Evolutionary conservation across 1,284 basidiomycete genomes (phyloP), one percentile per base, ranked within the genome.

Genomic region (Porogramme epimiltina): DNA sequence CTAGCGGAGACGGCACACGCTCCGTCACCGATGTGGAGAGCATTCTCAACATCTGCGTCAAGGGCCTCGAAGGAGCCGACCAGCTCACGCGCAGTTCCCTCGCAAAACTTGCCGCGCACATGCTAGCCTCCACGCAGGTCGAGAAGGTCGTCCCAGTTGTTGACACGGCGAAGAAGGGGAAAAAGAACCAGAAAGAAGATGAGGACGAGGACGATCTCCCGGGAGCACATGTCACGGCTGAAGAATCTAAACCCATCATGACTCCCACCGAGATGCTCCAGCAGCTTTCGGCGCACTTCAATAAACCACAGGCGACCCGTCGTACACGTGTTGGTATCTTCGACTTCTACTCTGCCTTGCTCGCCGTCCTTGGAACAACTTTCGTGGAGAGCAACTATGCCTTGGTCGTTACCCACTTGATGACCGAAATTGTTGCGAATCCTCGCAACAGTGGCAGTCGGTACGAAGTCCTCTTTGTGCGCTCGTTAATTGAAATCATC

Each of bases 301-400:
- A 92, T 72, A 91, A 88, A 63, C 73, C 82, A 5, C 77, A 82
- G 40, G 67, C 81, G 0, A 78, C 86, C 1, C 83, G 90, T 47
- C 88, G 87, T 68, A 81, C 84, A 1, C 82, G 89, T 20, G 86
- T 93, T 36, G 94, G 93, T 4, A 80, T 98, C 28, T 88, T 98
- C 65, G 93, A 97, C 62, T 88, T 93, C 59, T 98, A 98, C 64
- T 81, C 86, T 2, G 83, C 89, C 0, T 72, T 97, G 1, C 78
- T 98, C 50, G 82, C 80, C 1, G 76, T 80, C 6, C 84, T 98
- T 4, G 96, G 95, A 0, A 57, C 85, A 0, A 67, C 72, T 1
- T 99, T 93, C 70, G 84, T 94, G 38, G 95, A 98, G 66, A 69
- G 73, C 24, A 90, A 96, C 67, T 99, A 97, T 63, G 76, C 83